Percentiles rank a stretch among this genome's conserved stretches.
These are phyloP conservation scores for Trypanosoma rangeli DNA, from an alignment of 208 protist species.

Conservation along the genomic window DNA sequence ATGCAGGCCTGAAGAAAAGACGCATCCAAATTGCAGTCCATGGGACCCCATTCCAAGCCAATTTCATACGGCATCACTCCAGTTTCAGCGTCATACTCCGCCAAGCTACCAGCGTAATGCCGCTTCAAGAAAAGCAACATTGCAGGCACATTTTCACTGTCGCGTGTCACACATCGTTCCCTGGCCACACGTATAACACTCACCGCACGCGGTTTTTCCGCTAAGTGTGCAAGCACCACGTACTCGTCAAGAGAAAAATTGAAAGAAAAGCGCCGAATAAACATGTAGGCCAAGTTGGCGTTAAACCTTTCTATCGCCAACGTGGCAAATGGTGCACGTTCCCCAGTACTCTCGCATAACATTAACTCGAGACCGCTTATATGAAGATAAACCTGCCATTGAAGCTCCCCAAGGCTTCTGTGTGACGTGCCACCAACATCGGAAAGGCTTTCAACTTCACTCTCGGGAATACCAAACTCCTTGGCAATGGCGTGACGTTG, in stretches of 20 bases:
- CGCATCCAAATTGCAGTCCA: conserved; percentile 30
- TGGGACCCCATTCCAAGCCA: conserved; percentile 19
- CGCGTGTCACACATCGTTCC: neutral
- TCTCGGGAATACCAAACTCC: conserved; percentile 57
- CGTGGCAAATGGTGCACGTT: neutral
- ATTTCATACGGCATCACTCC: conserved; percentile 17
- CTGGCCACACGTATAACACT: conserved; percentile 14
- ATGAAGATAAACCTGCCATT: neutral
- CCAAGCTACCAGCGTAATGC: neutral
- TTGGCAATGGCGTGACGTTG: conserved; percentile 65
- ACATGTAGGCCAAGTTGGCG: neutral
- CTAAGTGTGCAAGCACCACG: conserved; percentile 5
- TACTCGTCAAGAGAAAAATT: conserved; percentile 1
- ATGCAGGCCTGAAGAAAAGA: conserved; percentile 25
- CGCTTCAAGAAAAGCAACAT: conserved; percentile 1
- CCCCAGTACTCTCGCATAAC: neutral
- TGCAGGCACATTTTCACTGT: neutral
- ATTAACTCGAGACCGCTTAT: neutral
- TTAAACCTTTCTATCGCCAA: conserved; percentile 5
- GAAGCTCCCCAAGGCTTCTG: neutral
- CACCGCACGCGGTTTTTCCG: neutral
- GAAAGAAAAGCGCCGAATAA: conserved; percentile 14
- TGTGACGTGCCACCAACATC: conserved; percentile 12
- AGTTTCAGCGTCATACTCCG: conserved; percentile 3
- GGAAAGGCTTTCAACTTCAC: conserved; percentile 43